phyloP scores from a whole-genome alignment of 805 yeast species.

The Yarrowia yakushimensis region DNA sequence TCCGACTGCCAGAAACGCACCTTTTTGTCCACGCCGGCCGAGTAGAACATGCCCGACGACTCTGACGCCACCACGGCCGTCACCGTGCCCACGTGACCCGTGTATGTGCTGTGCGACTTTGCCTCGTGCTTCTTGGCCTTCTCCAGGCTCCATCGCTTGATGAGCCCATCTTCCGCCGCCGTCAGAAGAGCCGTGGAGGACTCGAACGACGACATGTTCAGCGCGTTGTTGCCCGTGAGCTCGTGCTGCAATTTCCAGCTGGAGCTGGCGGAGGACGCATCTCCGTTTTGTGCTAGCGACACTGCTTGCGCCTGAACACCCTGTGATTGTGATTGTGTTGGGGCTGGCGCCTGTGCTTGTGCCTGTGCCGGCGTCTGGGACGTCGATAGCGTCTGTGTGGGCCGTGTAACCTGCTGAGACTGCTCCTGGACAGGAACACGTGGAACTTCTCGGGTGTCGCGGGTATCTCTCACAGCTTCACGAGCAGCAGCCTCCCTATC shows the following conservation, averaged over 20 bases:
- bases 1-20: conserved; percentile 29
- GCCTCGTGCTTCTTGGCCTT: conserved; percentile 16
- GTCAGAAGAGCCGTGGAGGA: conserved; percentile 26
- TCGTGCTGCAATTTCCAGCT: conserved; percentile 16
- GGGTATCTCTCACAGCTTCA: not conserved
- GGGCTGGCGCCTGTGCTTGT: not conserved
- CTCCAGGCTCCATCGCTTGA: conserved; percentile 29
- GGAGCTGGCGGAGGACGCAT: not conserved
- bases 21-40: conserved; percentile 31
- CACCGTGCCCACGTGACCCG: conserved; percentile 30
- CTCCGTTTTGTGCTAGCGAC: not conserved
- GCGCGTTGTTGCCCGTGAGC: not conserved
- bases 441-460: not conserved
- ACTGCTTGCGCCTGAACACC: not conserved
- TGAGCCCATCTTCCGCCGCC: conserved; percentile 31
- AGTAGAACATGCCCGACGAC: conserved; percentile 27
- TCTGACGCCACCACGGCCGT: conserved; percentile 28
- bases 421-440: conserved; percentile 13
- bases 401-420: not conserved
- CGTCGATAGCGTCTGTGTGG: not conserved
- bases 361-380: not conserved
- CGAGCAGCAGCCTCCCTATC: not conserved
- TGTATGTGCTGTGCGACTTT: conserved; percentile 25
- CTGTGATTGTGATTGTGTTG: not conserved
- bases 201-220: conserved; percentile 16